Evolutionary conservation across 176 grass and related monocot species (phyloP), one percentile per base, ranked within the genome.

Genomic region (Cocos nucifera): DNA sequence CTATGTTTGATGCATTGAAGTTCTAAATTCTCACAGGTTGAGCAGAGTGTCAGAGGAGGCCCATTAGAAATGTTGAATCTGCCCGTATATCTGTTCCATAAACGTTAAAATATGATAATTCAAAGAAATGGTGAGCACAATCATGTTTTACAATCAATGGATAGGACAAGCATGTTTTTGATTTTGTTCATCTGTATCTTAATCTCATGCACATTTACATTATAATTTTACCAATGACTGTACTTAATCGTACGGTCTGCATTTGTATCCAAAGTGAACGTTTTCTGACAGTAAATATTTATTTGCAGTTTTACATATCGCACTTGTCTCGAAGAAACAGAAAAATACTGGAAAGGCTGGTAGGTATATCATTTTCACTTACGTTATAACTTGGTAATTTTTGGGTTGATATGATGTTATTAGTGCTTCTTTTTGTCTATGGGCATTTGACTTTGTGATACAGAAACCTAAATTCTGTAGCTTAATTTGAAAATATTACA

Each of bases 301-400:
- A 48, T 77, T 9, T 82, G 83, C 87, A 98, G 93, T 73, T 92
- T 81, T 74, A 78, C 67, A 67, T 92, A 92, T 65, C 84, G 79
- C 25, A 92, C 84, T 76, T 73, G 73, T 78, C 81, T 98, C 30
- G 84, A 98, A 54, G 61, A 89, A 86, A 70, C 87, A 67, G 87
- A 98, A 32, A 91, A 66, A 51, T 83, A 92, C 50, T 98, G 93
- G 93, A 98, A 98, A 92, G 93, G 84, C 75, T 98, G 93, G 87
- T 98, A 79, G 18, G 73, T 62, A 18, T 4, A 44, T 8, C 10
- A 16, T 24, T 15, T 53, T 20, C 8, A 35, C 30, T 35, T 35
- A 8, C 6, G 6, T 5, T 35, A 35, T 35, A 35, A 8, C 1
- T 35, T 35, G 30, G 30, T 35, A 35, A 35, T 1, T 35, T 35